Percentiles rank a stretch among this genome's conserved stretches.
phyloP scores from a whole-genome alignment of 2,329 filamentous ascomycete species.

The Cytospora paraplurivora region DNA sequence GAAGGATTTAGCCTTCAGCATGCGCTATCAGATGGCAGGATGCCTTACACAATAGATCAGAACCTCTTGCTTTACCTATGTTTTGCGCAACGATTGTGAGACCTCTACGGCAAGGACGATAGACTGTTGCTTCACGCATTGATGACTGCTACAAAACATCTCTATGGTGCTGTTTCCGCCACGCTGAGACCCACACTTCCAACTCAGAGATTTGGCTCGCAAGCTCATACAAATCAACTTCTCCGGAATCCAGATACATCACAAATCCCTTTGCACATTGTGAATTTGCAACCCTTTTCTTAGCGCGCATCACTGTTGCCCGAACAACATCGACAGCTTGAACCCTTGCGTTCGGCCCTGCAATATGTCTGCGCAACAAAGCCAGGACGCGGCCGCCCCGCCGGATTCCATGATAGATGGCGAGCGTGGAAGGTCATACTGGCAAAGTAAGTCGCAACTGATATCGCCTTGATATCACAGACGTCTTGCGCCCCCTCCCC shows the following conservation, averaged over 20 bases:
- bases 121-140: too few species aligned
- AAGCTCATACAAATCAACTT: not conserved
- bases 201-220: too few species aligned
- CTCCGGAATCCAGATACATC: not conserved
- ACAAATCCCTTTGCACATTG: not conserved
- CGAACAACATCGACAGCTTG: not conserved
- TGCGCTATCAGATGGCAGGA: too few species aligned
- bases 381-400: constrained; percentile 13
- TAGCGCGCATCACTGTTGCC: not conserved
- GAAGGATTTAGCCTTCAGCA: too few species aligned
- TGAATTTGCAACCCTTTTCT: not conserved
- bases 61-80: too few species aligned
- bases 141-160: too few species aligned
- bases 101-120: too few species aligned
- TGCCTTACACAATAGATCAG: too few species aligned
- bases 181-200: too few species aligned
- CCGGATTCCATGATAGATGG: constrained; percentile 41
- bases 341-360: not conserved
- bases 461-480: not conserved
- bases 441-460: constrained; percentile 39
- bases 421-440: constrained; percentile 47
- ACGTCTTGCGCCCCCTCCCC: not conserved
- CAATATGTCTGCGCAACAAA: constrained; percentile 20
- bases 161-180: too few species aligned
- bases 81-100: too few species aligned